Evolutionary conservation across 768 basidiomycete species (phyloP).

Genomic region (Mycena galopus): DNA sequence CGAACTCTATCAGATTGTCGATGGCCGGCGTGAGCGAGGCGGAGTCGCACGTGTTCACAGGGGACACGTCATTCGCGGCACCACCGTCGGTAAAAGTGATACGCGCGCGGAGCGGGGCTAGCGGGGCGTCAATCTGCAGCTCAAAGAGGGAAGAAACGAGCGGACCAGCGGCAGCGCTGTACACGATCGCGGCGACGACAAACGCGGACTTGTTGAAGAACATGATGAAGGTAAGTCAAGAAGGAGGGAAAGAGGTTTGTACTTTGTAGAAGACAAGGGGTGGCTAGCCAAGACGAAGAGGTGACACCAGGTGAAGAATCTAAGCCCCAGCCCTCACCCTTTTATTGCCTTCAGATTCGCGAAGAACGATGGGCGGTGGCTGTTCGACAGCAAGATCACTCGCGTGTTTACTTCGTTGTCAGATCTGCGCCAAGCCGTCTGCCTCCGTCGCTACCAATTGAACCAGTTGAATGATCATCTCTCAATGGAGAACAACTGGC

Average conservation of each 20-base stretch:
- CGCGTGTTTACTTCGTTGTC: background rate
- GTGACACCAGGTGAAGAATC: constrained; percentile 19
- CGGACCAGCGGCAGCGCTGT: constrained; percentile 9
- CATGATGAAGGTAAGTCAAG: constrained; percentile 3
- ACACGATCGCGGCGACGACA: constrained; percentile 16
- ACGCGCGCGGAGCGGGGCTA: constrained; percentile 7
- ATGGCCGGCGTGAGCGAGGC: background rate
- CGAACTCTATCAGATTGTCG: constrained; percentile 10
- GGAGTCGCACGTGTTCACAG: constrained; percentile 2
- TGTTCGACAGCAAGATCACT: constrained; percentile 1
- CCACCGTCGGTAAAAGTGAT: background rate
- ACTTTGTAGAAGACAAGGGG: background rate
- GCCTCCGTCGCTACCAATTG: constrained; percentile 1
- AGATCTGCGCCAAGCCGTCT: background rate
- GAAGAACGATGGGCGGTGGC: background rate
- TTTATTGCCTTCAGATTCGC: constrained; percentile 6
- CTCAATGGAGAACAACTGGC: background rate
- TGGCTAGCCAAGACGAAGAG: constrained; percentile 15
- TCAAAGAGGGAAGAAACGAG: background rate
- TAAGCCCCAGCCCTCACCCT: background rate
- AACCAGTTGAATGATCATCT: constrained; percentile 1
- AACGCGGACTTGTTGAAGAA: constrained; percentile 19
- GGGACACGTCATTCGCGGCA: background rate
- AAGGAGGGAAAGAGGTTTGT: background rate
- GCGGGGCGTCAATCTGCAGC: constrained; percentile 1